Base-by-base conservation (phyloP, 305 asterid species). In the Ilex paraguariensis region DNA sequence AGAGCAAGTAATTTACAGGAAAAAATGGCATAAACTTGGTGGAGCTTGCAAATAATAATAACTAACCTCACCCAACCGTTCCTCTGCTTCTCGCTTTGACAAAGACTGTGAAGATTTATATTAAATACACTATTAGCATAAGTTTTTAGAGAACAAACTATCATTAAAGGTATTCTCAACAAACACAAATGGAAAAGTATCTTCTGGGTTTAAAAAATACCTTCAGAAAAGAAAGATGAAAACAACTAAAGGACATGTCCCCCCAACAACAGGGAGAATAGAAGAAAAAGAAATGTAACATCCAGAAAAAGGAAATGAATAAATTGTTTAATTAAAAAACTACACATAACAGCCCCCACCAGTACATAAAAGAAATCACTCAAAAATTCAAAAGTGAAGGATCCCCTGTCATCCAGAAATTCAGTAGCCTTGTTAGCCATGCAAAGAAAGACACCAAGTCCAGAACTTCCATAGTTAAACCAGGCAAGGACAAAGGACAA, bases 61-160 rank as follows among this genome's bases (percentile, higher is more conserved):
- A 56, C 82, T 65, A 72, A 87, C 98, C 98, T 92, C 96, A 61
- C 57, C 69, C 84, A 92, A 63, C 59, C 95, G 90, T 66, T 87
- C 93, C 85, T 80, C 98, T 63, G 98, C 98, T 85, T 89, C 97
- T 69, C 85, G 96, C 75, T 92, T 92, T 68, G 98, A 56, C 62
- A 65, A 57, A 17, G 97, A 85, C 98, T 92, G 91, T 78, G 75
- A 76, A 52, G 55, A 68, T 16, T 63, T 62, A 51, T 59, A 57
- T 12, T 44, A 67, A 70, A 66, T n/a, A 58, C 56, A 64, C 64
- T 70, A 57, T 69, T 57, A 65, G 60, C 63, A 54, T 28, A 46
- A 30, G 12, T 67, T 61, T 70, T 5, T 49, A 49, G 15, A 7
- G 11, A n/a, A 3, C 8, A 52, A 2, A 52, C 8, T 14, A 52